Evolutionary conservation across 2,329 filamentous ascomycete genomes (phyloP).

Genomic region (Amphichorda felina): DNA sequence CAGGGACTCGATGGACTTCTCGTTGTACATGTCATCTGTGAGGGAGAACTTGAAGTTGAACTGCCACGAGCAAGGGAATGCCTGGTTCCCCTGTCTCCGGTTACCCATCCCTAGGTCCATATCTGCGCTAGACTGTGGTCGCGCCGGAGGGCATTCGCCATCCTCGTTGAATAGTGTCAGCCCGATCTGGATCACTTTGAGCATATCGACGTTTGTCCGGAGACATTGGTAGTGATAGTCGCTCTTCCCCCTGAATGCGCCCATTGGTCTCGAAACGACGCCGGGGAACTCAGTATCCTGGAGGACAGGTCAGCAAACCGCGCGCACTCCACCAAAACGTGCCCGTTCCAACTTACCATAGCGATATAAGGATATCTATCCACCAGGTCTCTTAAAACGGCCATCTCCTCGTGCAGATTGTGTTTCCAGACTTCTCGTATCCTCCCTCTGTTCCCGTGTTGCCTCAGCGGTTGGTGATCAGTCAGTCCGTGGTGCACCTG

Average conservation of each 20-base stretch:
- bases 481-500: constrained; percentile 28
- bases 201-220: constrained; percentile 90
- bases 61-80: constrained; percentile 81
- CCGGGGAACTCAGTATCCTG: constrained; percentile 99
- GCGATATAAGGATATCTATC: constrained; percentile 92
- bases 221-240: constrained; percentile 99
- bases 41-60: constrained; percentile 98
- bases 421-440: constrained; percentile 96
- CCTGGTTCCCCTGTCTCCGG: constrained; percentile 26
- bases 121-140: constrained; percentile 31
- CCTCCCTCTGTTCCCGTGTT: constrained; percentile 51
- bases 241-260: constrained; percentile 84
- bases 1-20: constrained; percentile 85
- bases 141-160: constrained; percentile 71
- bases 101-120: constrained; percentile 24
- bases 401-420: constrained; percentile 88
- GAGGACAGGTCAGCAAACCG: constrained; percentile 4
- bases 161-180: constrained; percentile 88
- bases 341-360: constrained; percentile 57
- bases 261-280: constrained; percentile 90
- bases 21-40: constrained; percentile 94
- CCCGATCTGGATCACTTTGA: constrained; percentile 95
- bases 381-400: constrained; percentile 66
- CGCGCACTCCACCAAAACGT: too few species aligned
- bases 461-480: constrained; percentile 32